Evolutionary conservation across 2,329 filamentous ascomycete species (phyloP).

Genomic region (Corinectria fuckeliana): DNA sequence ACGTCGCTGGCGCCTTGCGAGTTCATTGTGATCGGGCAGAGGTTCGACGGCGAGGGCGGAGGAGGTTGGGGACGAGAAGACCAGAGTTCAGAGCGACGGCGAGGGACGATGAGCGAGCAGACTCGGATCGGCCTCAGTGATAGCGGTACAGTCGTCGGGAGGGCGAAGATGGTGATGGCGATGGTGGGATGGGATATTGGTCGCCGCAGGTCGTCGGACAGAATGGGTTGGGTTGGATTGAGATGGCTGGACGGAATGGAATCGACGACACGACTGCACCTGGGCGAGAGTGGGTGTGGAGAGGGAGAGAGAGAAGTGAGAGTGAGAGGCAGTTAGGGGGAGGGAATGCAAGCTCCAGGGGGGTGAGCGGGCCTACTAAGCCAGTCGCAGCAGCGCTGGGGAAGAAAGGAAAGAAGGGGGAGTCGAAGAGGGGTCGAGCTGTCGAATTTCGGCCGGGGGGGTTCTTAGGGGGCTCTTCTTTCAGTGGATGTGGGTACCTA

Average conservation of each 20-base stretch:
- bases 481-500: constrained; percentile 20
- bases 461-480: constrained; percentile 10
- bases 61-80: constrained; percentile 20
- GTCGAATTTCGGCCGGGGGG: constrained; percentile 27
- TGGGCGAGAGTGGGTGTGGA: constrained; percentile 39
- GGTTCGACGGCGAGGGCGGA: constrained; percentile 23
- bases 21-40: constrained; percentile 56
- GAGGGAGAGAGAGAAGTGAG: constrained; percentile 38
- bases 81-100: constrained; percentile 23
- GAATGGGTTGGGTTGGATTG: constrained; percentile 15
- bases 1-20: constrained; percentile 65
- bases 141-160: constrained; percentile 32
- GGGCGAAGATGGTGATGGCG: constrained; percentile 25
- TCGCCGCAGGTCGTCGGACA: constrained; percentile 32
- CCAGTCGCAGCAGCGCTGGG: constrained; percentile 21
- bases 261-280: constrained; percentile 36
- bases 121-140: constrained; percentile 31
- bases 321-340: constrained; percentile 35
- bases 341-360: constrained; percentile 43
- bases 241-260: constrained; percentile 33
- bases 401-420: constrained; percentile 23
- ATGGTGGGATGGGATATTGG: constrained; percentile 33
- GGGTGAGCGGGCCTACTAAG: constrained; percentile 36
- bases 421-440: constrained; percentile 21
- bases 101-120: constrained; percentile 30